A percentile compares a stretch with the other conserved stretches of the same genome.
Evolutionary conservation across 352 stramenopile genomes (phyloP).

Genomic region (Phytophthora europaea): DNA sequence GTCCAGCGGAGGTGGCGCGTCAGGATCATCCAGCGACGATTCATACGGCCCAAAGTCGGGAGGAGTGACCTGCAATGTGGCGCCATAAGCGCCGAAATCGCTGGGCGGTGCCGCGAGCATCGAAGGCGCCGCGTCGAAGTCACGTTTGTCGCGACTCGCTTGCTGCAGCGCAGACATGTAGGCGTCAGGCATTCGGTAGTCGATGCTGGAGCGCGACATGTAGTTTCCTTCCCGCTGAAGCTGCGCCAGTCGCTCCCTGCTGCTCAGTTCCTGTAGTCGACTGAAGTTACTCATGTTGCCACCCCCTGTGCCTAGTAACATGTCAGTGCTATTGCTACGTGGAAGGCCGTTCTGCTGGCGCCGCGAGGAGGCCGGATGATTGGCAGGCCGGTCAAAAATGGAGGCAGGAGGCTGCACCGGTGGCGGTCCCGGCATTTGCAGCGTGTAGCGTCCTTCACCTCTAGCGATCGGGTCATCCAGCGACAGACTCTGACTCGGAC

Average conservation of each 20-base stretch:
- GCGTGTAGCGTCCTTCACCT: constrained; percentile 43
- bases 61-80: constrained; percentile 29
- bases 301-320: constrained; percentile 21
- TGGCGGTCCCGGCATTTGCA: constrained; percentile 39
- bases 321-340: constrained; percentile 39
- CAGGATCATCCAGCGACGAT: constrained; percentile 22
- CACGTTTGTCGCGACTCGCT: constrained; percentile 41
- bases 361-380: constrained; percentile 10
- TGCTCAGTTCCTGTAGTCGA: constrained; percentile 46
- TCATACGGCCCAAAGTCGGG: constrained; percentile 40
- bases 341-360: constrained; percentile 25
- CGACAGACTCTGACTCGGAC: constrained; percentile 47
- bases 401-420: constrained; percentile 45
- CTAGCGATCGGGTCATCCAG: constrained; percentile 45
- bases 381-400: constrained; percentile 70
- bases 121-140: constrained; percentile 34
- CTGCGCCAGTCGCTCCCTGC: constrained; percentile 39
- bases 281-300: constrained; percentile 44
- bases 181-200: constrained; percentile 40
- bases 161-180: constrained; percentile 49
- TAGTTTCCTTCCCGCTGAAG: constrained; percentile 38
- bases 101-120: constrained; percentile 37
- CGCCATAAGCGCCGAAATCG: constrained; percentile 35
- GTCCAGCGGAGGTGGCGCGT: constrained; percentile 36
- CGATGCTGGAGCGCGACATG: constrained; percentile 33